Evolutionary conservation across 2,329 filamentous ascomycete genomes (phyloP).

Genomic region (Aureobasidium sp.): DNA sequence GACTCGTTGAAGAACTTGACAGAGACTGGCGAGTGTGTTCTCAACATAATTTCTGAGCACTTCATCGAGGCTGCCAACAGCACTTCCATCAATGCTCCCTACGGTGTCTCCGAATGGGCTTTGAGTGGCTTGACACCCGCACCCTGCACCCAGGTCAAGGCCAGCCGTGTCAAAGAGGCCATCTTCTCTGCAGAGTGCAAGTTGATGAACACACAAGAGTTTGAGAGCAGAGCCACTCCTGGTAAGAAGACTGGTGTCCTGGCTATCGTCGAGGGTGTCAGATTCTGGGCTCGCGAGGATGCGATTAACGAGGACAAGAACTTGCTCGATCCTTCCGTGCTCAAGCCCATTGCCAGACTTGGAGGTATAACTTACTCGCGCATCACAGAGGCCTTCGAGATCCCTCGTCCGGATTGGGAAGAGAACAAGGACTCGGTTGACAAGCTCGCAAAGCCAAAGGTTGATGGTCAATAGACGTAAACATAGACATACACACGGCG

Average conservation of each 20-base stretch:
- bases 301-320: conserved; percentile 71
- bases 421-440: conserved; percentile 47
- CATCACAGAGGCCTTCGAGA: conserved; percentile 60
- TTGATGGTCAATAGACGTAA: conserved; percentile 25
- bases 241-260: conserved; percentile 69
- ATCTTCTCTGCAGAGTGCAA: conserved; percentile 77
- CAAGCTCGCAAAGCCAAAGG: conserved; percentile 38
- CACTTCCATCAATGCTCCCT: conserved; percentile 69
- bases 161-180: conserved; percentile 70
- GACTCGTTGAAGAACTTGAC: conserved; percentile 69
- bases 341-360: conserved; percentile 67
- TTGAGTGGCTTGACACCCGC: conserved; percentile 67
- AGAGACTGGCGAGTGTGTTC: conserved; percentile 60
- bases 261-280: conserved; percentile 70
- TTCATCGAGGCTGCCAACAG: conserved; percentile 83
- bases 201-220: conserved; percentile 65
- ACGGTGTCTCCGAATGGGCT: conserved; percentile 70
- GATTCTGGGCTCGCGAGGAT: conserved; percentile 86
- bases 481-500: background rate
- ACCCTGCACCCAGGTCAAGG: conserved; percentile 55
- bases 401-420: conserved; percentile 50
- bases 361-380: conserved; percentile 83
- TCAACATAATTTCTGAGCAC: conserved; percentile 81
- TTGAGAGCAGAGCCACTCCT: conserved; percentile 60
- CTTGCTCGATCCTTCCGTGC: conserved; percentile 62